Conservation (phyloP, 208 protist species). For the Crithidia acanthocephali region DNA sequence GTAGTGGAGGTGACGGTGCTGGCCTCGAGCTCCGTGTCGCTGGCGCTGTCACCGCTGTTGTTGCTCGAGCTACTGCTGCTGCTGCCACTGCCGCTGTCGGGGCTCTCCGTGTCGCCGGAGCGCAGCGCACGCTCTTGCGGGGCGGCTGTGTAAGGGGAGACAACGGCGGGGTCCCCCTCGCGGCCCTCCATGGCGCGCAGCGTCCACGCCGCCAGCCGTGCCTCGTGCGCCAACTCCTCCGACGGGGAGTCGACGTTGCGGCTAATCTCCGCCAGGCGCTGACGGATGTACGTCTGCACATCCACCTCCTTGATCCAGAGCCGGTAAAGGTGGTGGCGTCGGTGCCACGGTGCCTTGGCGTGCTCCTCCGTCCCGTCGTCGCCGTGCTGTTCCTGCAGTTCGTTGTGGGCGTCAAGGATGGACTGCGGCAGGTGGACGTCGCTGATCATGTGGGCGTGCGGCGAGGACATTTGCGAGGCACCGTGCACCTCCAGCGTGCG, state of each 20-base stretch:
- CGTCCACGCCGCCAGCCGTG: conserved; percentile 19
- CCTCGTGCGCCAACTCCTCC: conserved; percentile 5
- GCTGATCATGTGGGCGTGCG: conserved; percentile 12
- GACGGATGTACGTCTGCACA: conserved; percentile 17
- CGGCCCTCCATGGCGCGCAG: conserved; percentile 24
- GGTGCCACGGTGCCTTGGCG: not conserved
- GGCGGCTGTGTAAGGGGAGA: not conserved
- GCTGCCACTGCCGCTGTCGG: conserved; percentile 1
- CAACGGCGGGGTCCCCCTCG: not conserved
- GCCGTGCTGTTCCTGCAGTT: not conserved
- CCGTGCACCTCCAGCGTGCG: conserved; percentile 16
- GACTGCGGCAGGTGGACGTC: conserved; percentile 13
- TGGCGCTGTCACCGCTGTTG: not conserved
- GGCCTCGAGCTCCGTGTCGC: not conserved
- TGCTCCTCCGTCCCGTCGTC: not conserved
- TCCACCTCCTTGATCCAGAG: conserved; percentile 17
- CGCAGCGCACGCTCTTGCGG: not conserved
- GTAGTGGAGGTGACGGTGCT: conserved; percentile 2
- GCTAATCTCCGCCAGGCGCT: conserved; percentile 27
- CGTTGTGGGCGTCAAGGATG: not conserved
- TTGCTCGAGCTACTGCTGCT: conserved; percentile 1
- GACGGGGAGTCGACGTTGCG: not conserved
- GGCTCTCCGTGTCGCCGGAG: not conserved
- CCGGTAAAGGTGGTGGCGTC: conserved; percentile 13
- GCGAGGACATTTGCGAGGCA: not conserved